Evolutionary conservation across 305 asterid genomes (phyloP), one percentile per base, ranked within the genome.

Genomic region (Fraxinus ornus): DNA sequence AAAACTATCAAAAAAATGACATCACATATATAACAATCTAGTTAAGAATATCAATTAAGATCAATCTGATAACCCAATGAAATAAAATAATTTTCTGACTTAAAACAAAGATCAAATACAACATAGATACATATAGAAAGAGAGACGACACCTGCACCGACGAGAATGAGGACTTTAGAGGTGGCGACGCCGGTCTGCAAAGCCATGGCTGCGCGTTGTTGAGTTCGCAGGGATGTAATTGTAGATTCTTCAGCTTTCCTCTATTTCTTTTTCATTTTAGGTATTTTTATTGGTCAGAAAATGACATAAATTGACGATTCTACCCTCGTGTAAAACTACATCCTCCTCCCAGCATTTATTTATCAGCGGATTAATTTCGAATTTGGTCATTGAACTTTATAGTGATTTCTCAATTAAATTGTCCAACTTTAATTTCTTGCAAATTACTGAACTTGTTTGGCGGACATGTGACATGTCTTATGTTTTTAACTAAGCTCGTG

Each of bases 171-270:
- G 83, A 93, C 93, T 89, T 93, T 93, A 39, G 94, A 89, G 84
- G 95, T 90, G 32, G 94, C 91, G 33, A 91, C 90, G 76, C 95
- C 97, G 55, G 94, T 91, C 85, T 93, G 95, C 92, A 91, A 80
- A 90, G 97, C 95, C 97, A 93, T 91, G 80, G 89, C 71, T 78
- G 82, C 36, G 52, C 41, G 81, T 49, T 26, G 7, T 68, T 66
- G 36, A 68, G 75, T 68, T 68, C 9, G 30, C 75, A 12, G 36
- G 75, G 19, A 26, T 26, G 17, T 24, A 7, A 22, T 22, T 64
- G 75, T 28, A 68, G 36, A 28, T 68, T 28, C n/a, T 68, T 68
- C 75, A 1, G 12, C 19, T 66, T 12, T 3, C 36, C 37, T 60
- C 7, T 26, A 12, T 26, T 66, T 24, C 72, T 22, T 3, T 12